Evolutionary conservation across 192 early-diverging fungal genomes (phyloP).

Genomic region (Coemansia asiatica): DNA sequence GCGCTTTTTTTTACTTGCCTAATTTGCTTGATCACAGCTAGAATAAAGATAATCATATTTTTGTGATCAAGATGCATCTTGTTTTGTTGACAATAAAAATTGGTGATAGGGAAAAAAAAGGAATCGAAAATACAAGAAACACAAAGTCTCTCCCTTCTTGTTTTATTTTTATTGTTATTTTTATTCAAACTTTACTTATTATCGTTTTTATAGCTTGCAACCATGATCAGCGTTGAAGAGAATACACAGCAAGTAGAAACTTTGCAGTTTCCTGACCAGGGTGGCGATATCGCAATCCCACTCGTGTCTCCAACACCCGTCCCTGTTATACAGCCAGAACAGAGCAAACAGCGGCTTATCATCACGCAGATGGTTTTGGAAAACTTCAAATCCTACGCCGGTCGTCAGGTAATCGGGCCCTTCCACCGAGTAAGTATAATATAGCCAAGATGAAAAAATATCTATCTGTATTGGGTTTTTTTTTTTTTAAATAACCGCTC

Average conservation of each 20-base stretch:
- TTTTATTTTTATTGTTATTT: neutral
- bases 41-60: no score
- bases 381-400: conserved; percentile 98
- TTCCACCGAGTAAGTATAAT: conserved; percentile 83
- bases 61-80: neutral
- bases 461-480: no score
- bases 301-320: neutral
- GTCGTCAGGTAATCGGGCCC: conserved; percentile 88
- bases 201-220: neutral
- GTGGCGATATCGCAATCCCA: neutral
- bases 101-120: neutral
- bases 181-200: neutral
- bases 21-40: no score
- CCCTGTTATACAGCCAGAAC: neutral
- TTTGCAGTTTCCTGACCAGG: neutral
- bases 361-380: conserved; percentile 83
- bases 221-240: conserved; percentile 1
- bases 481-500: no score
- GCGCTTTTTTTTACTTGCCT: neutral
- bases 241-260: neutral
- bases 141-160: conserved; percentile 10
- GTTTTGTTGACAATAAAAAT: neutral
- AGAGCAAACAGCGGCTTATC: conserved; percentile 58
- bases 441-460: no score
- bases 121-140: neutral